Percentiles rank a stretch among this genome's conserved stretches.
Evolutionary conservation across 2,329 filamentous ascomycete species (phyloP).

Genomic region (Alternaria metachromatica): DNA sequence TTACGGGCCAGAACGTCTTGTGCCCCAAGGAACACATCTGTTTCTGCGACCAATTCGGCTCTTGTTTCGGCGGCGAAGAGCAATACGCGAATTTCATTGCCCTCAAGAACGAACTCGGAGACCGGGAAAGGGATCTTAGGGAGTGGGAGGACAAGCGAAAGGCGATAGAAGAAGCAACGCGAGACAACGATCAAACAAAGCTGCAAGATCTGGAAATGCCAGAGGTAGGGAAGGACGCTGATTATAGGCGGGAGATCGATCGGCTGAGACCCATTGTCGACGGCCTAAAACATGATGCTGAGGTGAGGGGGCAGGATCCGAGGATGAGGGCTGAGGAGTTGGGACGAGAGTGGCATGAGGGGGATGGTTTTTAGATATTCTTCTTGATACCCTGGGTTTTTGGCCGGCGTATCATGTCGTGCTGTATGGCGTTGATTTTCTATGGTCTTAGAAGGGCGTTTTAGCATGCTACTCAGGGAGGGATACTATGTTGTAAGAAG

Average conservation of each 20-base stretch:
- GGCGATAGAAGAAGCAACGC: constrained; percentile 43
- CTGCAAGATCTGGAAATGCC: constrained; percentile 44
- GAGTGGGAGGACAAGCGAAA: constrained; percentile 50
- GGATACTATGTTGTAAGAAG: not conserved
- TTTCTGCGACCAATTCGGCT: constrained; percentile 69
- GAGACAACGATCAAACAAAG: constrained; percentile 36
- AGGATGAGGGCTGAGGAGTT: constrained; percentile 59
- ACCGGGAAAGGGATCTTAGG: constrained; percentile 51
- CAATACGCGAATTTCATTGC: constrained; percentile 59
- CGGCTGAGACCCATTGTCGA: constrained; percentile 53
- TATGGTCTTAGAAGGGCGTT: not conserved
- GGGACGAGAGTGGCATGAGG: constrained; percentile 62
- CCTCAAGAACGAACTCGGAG: constrained; percentile 51
- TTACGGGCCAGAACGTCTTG: constrained; percentile 58
- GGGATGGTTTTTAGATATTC: constrained; percentile 59
- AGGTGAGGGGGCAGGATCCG: constrained; percentile 60
- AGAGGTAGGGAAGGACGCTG: constrained; percentile 52
- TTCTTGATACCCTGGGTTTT: not conserved
- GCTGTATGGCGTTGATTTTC: not conserved
- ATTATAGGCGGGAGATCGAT: constrained; percentile 54
- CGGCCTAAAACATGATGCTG: constrained; percentile 52
- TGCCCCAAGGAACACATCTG: constrained; percentile 64
- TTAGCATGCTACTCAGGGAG: not conserved
- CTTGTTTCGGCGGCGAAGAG: constrained; percentile 63
- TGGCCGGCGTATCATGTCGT: not conserved